Evolutionary conservation across 2,329 filamentous ascomycete genomes (phyloP), one percentile per base, ranked within the genome.

Genomic region (Exophiala xenobiotica): DNA sequence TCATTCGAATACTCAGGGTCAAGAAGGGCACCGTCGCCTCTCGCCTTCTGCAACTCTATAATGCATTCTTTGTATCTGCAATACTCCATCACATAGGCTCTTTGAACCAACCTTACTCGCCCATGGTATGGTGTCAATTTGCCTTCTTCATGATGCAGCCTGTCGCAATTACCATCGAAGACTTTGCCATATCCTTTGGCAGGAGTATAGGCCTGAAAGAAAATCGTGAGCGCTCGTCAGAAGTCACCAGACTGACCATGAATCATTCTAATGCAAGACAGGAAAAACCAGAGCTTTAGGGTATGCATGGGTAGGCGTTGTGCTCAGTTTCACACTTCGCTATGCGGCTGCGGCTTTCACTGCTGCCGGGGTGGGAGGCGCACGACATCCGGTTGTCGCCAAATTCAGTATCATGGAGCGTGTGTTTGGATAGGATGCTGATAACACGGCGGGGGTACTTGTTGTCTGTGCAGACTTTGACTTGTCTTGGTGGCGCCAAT

Each of bases 61-160:
- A 53, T 29, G 53, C 49, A 12, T 53, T 58, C 41, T 46, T 56
- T 19, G 27, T 58, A 26, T 58, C 53, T 3, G 53, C 53, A 7
- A n/a, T 55, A 24, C 48, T 58, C 12, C 56, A 56, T 39, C 56
- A 56, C 27, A 27, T 46, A 26, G 56, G 56, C 16, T 29, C 53
- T 16, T 40, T 58, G 37, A 56, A 58, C 38, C 49, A 39, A 3
- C 40, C 48, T 6, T 58, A 56, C 39, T 41, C 41, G 9, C 29
- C 41, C 12, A 14, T 45, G 12, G 48, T 41, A n/a, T 40, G 40
- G 49, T 46, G 42, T 29, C 52, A 58, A 19, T 52, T 54, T 9
- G 27, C 37, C 11, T 58, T 58, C 38, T 58, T 58, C 43, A 43
- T 58, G 55, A 37, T 56, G 35, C 55, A 58, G 46, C 52, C 55